Conservation (phyloP, 495 filamentous ascomycete species). For the Aspergillus wentii region DNA sequence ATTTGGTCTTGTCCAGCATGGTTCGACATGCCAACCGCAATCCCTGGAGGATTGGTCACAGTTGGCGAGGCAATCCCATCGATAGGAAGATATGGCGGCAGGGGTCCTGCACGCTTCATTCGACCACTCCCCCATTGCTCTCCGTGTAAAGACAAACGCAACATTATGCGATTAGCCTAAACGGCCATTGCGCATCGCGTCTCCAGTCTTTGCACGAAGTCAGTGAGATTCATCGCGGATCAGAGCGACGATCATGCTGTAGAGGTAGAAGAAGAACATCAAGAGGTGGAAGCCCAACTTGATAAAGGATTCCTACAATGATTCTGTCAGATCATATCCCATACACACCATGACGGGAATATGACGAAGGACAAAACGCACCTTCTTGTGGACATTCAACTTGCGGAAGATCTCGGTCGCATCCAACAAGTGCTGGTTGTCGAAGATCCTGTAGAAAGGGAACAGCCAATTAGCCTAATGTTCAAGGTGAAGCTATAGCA, state of each 20-base stretch:
- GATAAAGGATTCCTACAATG: slow-evolving; percentile 89
- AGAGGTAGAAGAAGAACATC: slow-evolving; percentile 99
- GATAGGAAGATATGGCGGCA: neutral
- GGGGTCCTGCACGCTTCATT: neutral
- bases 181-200: slow-evolving; percentile 38
- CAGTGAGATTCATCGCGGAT: slow-evolving; percentile 92
- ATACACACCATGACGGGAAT: slow-evolving; percentile 7
- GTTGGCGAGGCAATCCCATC: neutral
- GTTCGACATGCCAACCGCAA: too few species aligned
- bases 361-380: slow-evolving; percentile 31
- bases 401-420: slow-evolving; percentile 99
- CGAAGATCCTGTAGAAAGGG: slow-evolving; percentile 84
- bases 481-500: neutral
- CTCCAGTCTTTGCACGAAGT: slow-evolving; percentile 39
- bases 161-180: slow-evolving; percentile 7
- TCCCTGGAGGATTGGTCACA: neutral
- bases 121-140: neutral
- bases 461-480: slow-evolving; percentile 16
- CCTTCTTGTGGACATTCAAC: slow-evolving; percentile 99
- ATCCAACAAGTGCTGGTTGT: slow-evolving; percentile 94
- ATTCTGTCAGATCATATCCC: slow-evolving; percentile 5
- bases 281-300: slow-evolving; percentile 98
- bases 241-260: slow-evolving; percentile 97
- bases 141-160: slow-evolving; percentile 3
- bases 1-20: too few species aligned